phyloP scores from a whole-genome alignment of 2,329 filamentous ascomycete genomes.

The Pyrenophora tritici-repentis region DNA sequence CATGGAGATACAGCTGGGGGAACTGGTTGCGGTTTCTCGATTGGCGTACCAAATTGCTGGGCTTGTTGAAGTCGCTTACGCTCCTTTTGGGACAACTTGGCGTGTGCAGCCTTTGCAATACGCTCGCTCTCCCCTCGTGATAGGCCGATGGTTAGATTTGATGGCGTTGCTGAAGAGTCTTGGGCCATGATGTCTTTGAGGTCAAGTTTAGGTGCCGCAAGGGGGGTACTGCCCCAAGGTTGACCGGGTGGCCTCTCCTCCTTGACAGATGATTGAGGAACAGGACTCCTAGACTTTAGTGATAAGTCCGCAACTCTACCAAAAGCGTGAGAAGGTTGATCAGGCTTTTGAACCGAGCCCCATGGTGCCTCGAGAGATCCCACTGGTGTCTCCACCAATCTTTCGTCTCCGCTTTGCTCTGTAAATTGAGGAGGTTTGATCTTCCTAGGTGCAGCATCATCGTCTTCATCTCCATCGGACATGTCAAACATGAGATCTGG shows the following conservation, averaged over 20 bases:
- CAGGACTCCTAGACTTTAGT: slow-evolving; percentile 32
- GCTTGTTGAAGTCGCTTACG: slow-evolving; percentile 66
- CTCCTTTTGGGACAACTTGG: slow-evolving; percentile 88
- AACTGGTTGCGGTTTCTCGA: slow-evolving; percentile 36
- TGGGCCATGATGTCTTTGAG: slow-evolving; percentile 78
- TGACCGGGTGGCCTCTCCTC: slow-evolving; percentile 39
- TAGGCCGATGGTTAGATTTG: slow-evolving; percentile 59
- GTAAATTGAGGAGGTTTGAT: slow-evolving; percentile 35
- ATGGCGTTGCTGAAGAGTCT: slow-evolving; percentile 56
- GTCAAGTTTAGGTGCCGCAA: slow-evolving; percentile 69
- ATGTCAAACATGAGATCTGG: slow-evolving; percentile 90
- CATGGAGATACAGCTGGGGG: slow-evolving; percentile 43
- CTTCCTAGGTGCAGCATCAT: slow-evolving; percentile 10
- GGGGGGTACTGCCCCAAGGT: slow-evolving; percentile 60
- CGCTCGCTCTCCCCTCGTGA: slow-evolving; percentile 50
- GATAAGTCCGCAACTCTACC: slow-evolving; percentile 10
- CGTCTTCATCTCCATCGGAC: slow-evolving; percentile 72
- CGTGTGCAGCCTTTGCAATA: slow-evolving; percentile 46
- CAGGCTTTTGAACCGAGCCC: slow-evolving; percentile 24
- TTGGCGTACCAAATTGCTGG: slow-evolving; percentile 40
- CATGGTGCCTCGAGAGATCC: slow-evolving; percentile 35
- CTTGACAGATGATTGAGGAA: slow-evolving; percentile 25
- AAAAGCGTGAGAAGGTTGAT: slow-evolving; percentile 20
- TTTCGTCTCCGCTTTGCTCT: slow-evolving; percentile 9
- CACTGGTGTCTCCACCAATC: slow-evolving; percentile 13